Percentiles rank a stretch among this genome's conserved stretches.
Conservation (phyloP, 768 basidiomycete species). For the Kwoniella pini region DNA sequence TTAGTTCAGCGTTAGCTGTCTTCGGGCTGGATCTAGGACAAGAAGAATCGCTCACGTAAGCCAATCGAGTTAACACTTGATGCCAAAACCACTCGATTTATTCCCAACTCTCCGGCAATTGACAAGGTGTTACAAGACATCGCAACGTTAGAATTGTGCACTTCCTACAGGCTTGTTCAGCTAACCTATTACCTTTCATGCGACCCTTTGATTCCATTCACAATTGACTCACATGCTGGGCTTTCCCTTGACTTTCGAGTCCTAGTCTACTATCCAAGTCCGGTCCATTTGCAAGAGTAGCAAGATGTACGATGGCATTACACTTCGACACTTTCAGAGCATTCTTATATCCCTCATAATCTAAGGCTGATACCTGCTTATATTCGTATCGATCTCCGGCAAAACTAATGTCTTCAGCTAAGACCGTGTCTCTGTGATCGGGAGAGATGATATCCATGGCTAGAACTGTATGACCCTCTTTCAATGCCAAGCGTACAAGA, state of each 20-base stretch:
- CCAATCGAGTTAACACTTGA: conserved; percentile 48
- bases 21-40: too few species aligned
- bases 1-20: background rate
- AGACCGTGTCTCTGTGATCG: background rate
- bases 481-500: conserved; percentile 21
- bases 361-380: conserved; percentile 19
- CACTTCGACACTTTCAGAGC: conserved; percentile 26
- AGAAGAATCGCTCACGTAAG: conserved; percentile 41
- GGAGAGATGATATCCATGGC: conserved; percentile 29
- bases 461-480: conserved; percentile 37
- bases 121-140: conserved; percentile 44
- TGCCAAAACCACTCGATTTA: conserved; percentile 44
- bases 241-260: background rate
- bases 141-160: conserved; percentile 42
- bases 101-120: conserved; percentile 41
- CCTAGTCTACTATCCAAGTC: conserved; percentile 11
- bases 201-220: background rate
- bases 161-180: conserved; percentile 14
- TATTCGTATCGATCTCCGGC: background rate
- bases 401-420: background rate
- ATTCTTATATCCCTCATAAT: conserved; percentile 25
- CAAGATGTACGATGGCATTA: conserved; percentile 46
- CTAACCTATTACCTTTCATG: background rate
- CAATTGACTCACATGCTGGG: conserved; percentile 15
- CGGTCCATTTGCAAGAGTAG: conserved; percentile 20